Base-by-base conservation (phyloP, 2,329 filamentous ascomycete genomes). In the Fusarium sambucinum region DNA sequence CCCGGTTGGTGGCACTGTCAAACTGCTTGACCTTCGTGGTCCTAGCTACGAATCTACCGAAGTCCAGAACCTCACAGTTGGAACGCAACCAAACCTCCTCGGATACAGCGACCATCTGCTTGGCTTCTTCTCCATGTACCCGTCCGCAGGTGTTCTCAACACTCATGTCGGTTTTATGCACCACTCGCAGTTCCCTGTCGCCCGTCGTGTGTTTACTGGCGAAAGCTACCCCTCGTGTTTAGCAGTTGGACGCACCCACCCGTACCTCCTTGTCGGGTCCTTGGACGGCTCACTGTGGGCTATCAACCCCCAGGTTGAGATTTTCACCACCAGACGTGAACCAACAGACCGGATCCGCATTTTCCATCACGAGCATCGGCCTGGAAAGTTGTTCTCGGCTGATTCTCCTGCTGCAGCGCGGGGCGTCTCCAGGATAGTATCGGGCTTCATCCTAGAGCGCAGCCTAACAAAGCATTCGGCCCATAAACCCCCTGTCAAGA, bases 21-120 rank as follows among this genome's bases (percentile, higher is more conserved):
- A 84, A 23, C 73, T 89, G 12, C 79, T 86, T 7, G 86, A 89
- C 73, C 77, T 89, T 12, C 80, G 79, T 23, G 79, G 82, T 25
- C 86, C 87, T 2, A 84, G 82, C 66, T 79, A 77, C 63, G 86
- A 89, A 71, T 80, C 80, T 17, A 86, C 86, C 4, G 86, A 85
- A 70, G 83, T 86, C 51, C 82, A 84, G 19, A 82, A 81, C 46
- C 80, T 84, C 13, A 79, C 82, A 19, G 81, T 87, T 47, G 80
- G 78, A 60, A 84, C 86, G 65, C 85, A 87, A 63, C 82, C 85
- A 6, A 83, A 84, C 63, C 76, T 87, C 40, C 78, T 89, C 17
- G 78, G 80, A 21, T 89, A 86, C 82, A 84, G 80, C 73, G 84
- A 87, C 64, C 82, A 86, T 62, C 77, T 89, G 44, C 80, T 86